Conservation (phyloP, 1,139 yeast species). For the Cylindricascospora bacillispora region DNA sequence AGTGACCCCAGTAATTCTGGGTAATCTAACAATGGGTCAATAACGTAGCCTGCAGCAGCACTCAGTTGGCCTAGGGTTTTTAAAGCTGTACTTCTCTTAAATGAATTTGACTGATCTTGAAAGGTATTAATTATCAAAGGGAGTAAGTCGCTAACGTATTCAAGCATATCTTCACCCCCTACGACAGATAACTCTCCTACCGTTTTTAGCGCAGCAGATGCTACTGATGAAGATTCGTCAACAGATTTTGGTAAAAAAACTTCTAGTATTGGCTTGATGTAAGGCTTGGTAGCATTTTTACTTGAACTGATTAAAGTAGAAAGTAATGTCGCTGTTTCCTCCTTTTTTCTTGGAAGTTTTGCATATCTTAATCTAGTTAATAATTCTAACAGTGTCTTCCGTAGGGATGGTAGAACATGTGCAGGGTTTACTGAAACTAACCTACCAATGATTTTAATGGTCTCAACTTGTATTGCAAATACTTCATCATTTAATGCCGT, state of each 20-base stretch:
- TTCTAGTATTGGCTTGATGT: constrained; percentile 78
- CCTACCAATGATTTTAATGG: constrained; percentile 71
- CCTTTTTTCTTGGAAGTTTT: constrained; percentile 62
- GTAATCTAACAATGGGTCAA: constrained; percentile 82
- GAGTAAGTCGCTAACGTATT: constrained; percentile 66
- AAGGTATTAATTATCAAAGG: constrained; percentile 78
- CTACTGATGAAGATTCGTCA: constrained; percentile 65
- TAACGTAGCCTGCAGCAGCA: constrained; percentile 90
- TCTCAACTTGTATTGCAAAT: constrained; percentile 70
- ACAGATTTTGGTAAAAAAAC: constrained; percentile 68
- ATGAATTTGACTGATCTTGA: constrained; percentile 84
- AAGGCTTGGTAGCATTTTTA: constrained; percentile 72
- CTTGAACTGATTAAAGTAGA: constrained; percentile 69
- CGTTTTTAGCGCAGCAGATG: constrained; percentile 74
- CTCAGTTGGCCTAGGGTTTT: constrained; percentile 81
- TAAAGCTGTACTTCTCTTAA: constrained; percentile 81
- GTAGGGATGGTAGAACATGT: constrained; percentile 80
- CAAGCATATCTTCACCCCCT: constrained; percentile 74
- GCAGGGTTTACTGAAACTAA: constrained; percentile 85
- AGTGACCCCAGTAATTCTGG: constrained; percentile 79
- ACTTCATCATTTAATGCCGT: constrained; percentile 88
- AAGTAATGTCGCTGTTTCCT: constrained; percentile 71
- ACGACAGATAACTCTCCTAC: constrained; percentile 83
- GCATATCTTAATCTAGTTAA: constrained; percentile 79
- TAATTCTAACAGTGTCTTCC: constrained; percentile 77